Conservation (phyloP, 2,329 filamentous ascomycete species). For the Dactylellina cionopaga region DNA sequence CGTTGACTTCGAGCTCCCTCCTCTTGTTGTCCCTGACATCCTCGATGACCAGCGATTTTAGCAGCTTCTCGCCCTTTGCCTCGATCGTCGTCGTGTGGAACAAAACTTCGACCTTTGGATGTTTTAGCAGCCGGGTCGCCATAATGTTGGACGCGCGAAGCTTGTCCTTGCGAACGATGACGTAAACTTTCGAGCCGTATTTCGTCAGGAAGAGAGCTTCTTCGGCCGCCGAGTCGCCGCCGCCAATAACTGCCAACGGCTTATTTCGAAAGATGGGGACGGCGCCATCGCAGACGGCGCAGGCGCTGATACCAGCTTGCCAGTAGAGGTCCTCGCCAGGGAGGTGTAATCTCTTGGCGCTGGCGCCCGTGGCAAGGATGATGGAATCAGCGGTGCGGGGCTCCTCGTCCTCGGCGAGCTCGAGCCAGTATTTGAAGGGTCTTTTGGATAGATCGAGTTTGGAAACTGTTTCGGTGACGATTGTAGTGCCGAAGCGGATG, state of each 20-base stretch:
- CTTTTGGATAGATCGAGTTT: constrained; percentile 83
- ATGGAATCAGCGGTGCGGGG: constrained; percentile 89
- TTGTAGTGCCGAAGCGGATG: constrained; percentile 87
- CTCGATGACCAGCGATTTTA: constrained; percentile 90
- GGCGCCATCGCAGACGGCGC: constrained; percentile 95
- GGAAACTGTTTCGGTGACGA: constrained; percentile 90
- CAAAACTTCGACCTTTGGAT: constrained; percentile 89
- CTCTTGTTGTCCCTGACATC: constrained; percentile 78
- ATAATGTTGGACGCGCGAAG: constrained; percentile 91
- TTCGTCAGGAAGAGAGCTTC: constrained; percentile 98
- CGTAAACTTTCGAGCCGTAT: constrained; percentile 93
- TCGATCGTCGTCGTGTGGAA: constrained; percentile 85
- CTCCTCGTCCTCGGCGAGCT: constrained; percentile 81
- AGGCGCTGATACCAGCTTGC: constrained; percentile 96
- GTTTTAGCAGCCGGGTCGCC: constrained; percentile 80
- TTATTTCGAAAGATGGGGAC: constrained; percentile 98
- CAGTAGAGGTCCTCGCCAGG: constrained; percentile 94
- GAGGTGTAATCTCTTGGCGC: constrained; percentile 82
- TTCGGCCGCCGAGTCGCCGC: constrained; percentile 95
- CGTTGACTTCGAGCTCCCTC: constrained; percentile 88
- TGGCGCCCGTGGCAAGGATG: constrained; percentile 95
- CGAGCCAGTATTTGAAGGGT: constrained; percentile 93
- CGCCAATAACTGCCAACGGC: constrained; percentile 93
- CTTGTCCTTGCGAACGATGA: constrained; percentile 86
- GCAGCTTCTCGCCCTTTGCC: constrained; percentile 84